phyloP scores from a whole-genome alignment of 148 eudicot genomes.

The Rhododendron molle region DNA sequence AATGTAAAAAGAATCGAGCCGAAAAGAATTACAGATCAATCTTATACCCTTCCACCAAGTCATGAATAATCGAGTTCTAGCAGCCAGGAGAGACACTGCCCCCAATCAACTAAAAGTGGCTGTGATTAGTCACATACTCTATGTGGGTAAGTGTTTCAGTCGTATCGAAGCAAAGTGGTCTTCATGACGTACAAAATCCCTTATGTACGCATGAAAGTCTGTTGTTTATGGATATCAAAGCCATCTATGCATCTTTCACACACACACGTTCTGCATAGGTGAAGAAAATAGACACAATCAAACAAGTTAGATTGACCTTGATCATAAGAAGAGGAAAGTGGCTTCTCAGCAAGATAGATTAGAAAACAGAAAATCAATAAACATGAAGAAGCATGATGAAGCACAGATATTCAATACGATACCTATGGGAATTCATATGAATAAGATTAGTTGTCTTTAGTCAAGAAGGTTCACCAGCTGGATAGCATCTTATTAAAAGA shows the following conservation, averaged over 20 bases:
- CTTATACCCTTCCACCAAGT: background rate
- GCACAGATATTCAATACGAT: background rate
- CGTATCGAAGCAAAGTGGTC: background rate
- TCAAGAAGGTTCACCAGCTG: background rate
- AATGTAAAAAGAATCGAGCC: background rate
- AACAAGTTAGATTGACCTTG: background rate
- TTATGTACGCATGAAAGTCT: background rate
- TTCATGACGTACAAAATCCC: background rate
- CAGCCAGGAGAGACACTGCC: background rate
- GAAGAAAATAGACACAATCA: background rate
- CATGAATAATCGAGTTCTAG: background rate
- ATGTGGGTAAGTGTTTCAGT: constrained; percentile 4
- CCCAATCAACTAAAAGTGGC: background rate
- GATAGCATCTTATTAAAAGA: background rate
- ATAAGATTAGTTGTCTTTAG: background rate
- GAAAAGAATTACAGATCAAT: constrained; percentile 8
- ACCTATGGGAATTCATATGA: background rate
- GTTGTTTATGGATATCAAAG: background rate
- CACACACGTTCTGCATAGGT: constrained; percentile 62
- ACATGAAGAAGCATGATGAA: background rate
- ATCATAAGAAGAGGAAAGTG: background rate
- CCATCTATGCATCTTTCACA: constrained; percentile 42
- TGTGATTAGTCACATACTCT: background rate
- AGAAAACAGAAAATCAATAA: background rate
- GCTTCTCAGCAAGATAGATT: background rate